A percentile compares a stretch with the other conserved stretches of the same genome.
Conservation (phyloP, 2,329 filamentous ascomycete species). For the Arthrinium phaeospermum region DNA sequence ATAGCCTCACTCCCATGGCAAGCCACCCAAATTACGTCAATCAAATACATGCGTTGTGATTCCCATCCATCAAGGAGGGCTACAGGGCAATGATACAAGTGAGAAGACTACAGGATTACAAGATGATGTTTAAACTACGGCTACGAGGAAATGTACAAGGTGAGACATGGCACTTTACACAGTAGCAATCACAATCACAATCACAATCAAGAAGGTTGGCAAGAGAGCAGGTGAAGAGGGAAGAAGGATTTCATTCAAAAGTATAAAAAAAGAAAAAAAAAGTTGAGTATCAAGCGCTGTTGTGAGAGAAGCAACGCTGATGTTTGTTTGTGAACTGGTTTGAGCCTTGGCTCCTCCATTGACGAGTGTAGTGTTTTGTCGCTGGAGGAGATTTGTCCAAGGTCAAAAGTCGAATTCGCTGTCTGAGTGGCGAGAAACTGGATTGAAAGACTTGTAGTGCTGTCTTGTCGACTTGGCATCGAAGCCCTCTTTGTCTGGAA, state of each 20-base stretch:
- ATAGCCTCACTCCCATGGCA: not conserved
- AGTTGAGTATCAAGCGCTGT: not conserved
- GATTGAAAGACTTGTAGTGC: too few relatives aligned
- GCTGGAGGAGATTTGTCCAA: not conserved
- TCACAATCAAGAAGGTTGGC: not conserved
- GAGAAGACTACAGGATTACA: not conserved
- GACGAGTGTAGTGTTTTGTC: not conserved
- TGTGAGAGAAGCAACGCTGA: not conserved
- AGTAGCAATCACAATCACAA: not conserved
- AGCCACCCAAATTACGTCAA: not conserved
- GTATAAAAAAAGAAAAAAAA: not conserved
- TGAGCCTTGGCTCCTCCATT: not conserved
- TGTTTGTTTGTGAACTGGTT: not conserved
- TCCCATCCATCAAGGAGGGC: too few relatives aligned
- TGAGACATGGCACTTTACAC: not conserved
- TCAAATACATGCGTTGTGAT: too few relatives aligned
- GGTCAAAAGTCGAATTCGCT: not conserved
- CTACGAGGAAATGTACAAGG: not conserved
- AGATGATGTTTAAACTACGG: not conserved
- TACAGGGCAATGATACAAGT: too few relatives aligned
- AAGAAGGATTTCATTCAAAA: not conserved
- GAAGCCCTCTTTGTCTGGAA: too few relatives aligned
- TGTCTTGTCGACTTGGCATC: too few relatives aligned
- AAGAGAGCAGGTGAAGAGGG: not conserved
- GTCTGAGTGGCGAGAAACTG: not conserved